A percentile compares a stretch with the other conserved stretches of the same genome.
These are phyloP conservation scores for Nephelium lappaceum DNA, from an alignment of 345 rosid species.

Conservation along the genomic window DNA sequence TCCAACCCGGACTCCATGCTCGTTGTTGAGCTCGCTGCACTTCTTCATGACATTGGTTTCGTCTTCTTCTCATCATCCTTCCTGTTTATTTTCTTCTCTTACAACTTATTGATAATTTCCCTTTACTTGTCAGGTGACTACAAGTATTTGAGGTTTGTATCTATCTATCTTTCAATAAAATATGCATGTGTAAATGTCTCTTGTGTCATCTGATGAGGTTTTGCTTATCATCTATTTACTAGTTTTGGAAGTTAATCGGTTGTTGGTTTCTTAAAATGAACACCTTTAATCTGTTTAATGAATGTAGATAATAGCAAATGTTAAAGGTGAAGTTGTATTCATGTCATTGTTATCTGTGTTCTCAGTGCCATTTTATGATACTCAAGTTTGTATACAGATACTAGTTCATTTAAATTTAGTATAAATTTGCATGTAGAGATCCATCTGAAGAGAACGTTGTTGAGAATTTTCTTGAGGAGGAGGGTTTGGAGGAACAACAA, in stretches of 20 bases:
- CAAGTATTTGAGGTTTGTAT: constrained; percentile 72
- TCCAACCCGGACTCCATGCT: constrained; percentile 72
- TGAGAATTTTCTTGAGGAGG: constrained; percentile 76
- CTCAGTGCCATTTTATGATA: not conserved
- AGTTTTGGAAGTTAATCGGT: not conserved
- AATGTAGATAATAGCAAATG: not conserved
- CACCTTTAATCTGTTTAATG: not conserved
- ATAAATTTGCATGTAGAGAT: constrained; percentile 39
- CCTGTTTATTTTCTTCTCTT: not conserved
- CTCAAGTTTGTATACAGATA: not conserved
- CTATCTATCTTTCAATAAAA: constrained; percentile 8
- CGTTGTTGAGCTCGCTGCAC: constrained; percentile 85
- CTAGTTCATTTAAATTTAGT: not conserved
- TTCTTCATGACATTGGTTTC: constrained; percentile 82
- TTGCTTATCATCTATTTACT: not conserved
- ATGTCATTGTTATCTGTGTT: not conserved
- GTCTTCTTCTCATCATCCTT: not conserved
- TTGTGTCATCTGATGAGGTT: not conserved
- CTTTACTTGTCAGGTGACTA: constrained; percentile 44
- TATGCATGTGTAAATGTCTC: not conserved
- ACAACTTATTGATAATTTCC: constrained; percentile 10
- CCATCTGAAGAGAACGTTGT: constrained; percentile 67
- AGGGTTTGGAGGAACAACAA: constrained; percentile 58
- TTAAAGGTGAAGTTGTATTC: not conserved
- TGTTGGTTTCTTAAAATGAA: not conserved